phyloP scores from a whole-genome alignment of 345 rosid species.

The Syzygium aqueum region DNA sequence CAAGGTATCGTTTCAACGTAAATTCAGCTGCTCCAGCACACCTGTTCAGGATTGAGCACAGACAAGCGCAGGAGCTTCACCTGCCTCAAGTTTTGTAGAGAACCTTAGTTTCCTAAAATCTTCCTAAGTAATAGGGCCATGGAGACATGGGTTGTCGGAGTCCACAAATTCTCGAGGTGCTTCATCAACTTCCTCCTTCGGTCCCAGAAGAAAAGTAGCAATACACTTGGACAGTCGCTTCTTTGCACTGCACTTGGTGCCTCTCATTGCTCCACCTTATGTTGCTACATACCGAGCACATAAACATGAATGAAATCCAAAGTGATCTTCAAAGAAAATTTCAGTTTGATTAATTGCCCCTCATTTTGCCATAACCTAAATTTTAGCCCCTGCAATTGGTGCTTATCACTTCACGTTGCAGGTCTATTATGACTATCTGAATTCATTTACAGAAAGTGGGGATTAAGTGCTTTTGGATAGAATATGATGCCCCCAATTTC shows the following conservation, averaged over 20 bases:
- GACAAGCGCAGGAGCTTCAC: conserved; percentile 39
- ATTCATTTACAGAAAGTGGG: background rate
- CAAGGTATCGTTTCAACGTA: background rate
- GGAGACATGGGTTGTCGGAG: conserved; percentile 36
- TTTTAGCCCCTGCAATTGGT: background rate
- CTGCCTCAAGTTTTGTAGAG: conserved; percentile 18
- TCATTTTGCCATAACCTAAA: background rate
- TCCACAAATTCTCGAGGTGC: conserved; percentile 36
- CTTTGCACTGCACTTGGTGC: conserved; percentile 70
- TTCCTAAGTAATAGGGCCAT: conserved; percentile 27
- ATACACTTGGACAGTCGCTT: conserved; percentile 45
- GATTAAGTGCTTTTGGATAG: background rate
- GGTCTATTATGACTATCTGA: background rate
- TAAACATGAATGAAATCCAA: background rate
- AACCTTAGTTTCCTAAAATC: conserved; percentile 36
- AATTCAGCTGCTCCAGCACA: background rate
- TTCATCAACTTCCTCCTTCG: conserved; percentile 29
- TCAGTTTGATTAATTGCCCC: background rate
- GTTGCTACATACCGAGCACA: conserved; percentile 57
- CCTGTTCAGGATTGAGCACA: background rate
- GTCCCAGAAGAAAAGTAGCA: conserved; percentile 62
- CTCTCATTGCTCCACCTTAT: conserved; percentile 56
- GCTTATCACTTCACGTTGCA: background rate
- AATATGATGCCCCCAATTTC: background rate
- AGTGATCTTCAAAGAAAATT: background rate